phyloP scores from a whole-genome alignment of 2,329 filamentous ascomycete species.

The Bisporella sp. region DNA sequence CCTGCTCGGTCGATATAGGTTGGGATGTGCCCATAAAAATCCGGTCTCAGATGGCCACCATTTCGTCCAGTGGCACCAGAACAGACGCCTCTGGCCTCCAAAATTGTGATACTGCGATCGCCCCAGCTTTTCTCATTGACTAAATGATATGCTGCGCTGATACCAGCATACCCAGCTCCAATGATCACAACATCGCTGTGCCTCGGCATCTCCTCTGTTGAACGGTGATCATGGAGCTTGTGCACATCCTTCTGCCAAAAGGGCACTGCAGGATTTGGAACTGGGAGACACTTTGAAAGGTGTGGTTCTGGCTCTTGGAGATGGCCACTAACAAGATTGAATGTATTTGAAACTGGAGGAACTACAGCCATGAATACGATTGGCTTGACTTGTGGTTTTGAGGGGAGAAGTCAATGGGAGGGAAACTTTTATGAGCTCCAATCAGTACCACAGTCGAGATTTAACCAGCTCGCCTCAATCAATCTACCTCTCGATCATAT shows the following conservation, averaged over 20 bases:
- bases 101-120: constrained; percentile 27
- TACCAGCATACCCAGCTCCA: constrained; percentile 16
- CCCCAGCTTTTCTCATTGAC: constrained; percentile 17
- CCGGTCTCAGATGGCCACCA: constrained; percentile 26
- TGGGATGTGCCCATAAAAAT: constrained; percentile 28
- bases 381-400: neutral
- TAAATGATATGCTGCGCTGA: constrained; percentile 19
- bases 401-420: neutral
- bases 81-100: constrained; percentile 34
- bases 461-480: neutral
- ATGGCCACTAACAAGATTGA: neutral
- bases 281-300: neutral
- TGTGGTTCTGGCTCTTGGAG: neutral
- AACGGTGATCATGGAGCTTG: neutral
- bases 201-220: neutral
- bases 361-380: neutral
- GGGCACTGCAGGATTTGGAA: neutral
- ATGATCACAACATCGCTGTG: constrained; percentile 16
- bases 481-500: neutral
- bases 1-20: constrained; percentile 24
- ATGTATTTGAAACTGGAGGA: neutral
- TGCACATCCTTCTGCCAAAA: neutral
- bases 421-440: neutral
- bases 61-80: constrained; percentile 35
- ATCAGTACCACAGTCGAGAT: neutral